These are phyloP conservation scores for Thelonectria blattea DNA, from an alignment of 2,329 filamentous ascomycete genomes.

Conservation along the genomic window DNA sequence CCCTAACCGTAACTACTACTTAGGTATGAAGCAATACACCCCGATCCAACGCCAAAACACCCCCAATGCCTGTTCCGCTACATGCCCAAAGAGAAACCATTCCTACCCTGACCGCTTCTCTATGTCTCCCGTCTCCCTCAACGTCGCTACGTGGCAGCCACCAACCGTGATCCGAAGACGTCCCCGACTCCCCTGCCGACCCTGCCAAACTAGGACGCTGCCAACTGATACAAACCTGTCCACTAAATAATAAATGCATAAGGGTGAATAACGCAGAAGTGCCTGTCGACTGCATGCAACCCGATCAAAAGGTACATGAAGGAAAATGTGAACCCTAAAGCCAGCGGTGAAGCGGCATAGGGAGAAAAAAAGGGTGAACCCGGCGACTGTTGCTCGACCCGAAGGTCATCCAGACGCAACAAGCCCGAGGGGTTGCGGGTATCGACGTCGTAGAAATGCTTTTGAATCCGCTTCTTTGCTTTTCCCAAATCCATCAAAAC, in stretches of 20 bases:
- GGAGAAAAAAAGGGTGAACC: constrained; percentile 13
- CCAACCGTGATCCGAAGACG: constrained; percentile 1
- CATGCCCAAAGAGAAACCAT: constrained; percentile 13
- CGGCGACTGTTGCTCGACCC: constrained; percentile 23
- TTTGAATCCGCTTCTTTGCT: constrained; percentile 39
- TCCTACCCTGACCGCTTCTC: constrained; percentile 11
- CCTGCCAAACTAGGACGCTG: constrained; percentile 13
- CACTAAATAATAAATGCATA: constrained; percentile 21
- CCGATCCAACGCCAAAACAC: constrained; percentile 39
- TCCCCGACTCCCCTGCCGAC: background rate
- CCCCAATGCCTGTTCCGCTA: constrained; percentile 28
- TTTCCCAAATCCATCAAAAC: constrained; percentile 41
- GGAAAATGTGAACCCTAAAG: constrained; percentile 38
- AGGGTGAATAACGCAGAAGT: constrained; percentile 22
- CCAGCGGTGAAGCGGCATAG: constrained; percentile 27
- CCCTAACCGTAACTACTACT: constrained; percentile 30
- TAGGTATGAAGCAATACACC: constrained; percentile 38
- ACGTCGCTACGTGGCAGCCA: constrained; percentile 24
- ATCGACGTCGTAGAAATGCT: constrained; percentile 43
- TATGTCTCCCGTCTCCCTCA: constrained; percentile 18
- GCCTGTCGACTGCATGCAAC: constrained; percentile 21
- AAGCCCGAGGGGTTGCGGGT: constrained; percentile 38
- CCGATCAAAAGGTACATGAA: constrained; percentile 35
- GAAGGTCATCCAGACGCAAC: constrained; percentile 25
- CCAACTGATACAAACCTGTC: constrained; percentile 16